These are phyloP conservation scores for Pseudogymnoascus sp. DNA, from an alignment of 2,329 filamentous ascomycete genomes.

Conservation along the genomic window DNA sequence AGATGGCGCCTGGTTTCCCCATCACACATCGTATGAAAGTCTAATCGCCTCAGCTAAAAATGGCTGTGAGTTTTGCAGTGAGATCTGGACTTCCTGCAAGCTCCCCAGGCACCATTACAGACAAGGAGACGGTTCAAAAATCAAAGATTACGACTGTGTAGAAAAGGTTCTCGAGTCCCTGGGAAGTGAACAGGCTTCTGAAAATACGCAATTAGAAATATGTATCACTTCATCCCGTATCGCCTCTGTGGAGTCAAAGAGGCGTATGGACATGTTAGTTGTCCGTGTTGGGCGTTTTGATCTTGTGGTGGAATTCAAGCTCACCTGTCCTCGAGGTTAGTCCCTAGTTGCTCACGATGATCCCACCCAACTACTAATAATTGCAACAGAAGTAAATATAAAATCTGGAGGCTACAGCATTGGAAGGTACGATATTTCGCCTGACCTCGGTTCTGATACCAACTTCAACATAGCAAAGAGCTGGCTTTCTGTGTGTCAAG, in stretches of 20 bases:
- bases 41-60: neutral
- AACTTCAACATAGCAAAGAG: neutral
- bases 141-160: neutral
- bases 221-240: neutral
- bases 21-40: neutral
- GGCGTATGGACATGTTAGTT: neutral
- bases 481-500: neutral
- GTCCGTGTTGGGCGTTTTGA: neutral
- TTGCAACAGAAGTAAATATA: neutral
- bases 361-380: neutral
- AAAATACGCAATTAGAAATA: neutral
- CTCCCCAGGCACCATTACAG: neutral
- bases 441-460: neutral
- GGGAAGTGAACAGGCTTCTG: neutral
- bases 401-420: neutral
- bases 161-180: neutral
- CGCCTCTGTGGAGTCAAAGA: neutral
- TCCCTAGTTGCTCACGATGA: neutral
- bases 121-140: neutral
- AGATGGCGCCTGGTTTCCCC: neutral
- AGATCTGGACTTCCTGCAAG: neutral
- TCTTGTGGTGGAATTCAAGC: neutral
- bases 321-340: neutral
- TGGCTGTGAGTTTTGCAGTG: neutral
- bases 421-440: conserved; percentile 1